phyloP scores from a whole-genome alignment of 2,329 filamentous ascomycete genomes.

The Pseudocercospora macadamiae region DNA sequence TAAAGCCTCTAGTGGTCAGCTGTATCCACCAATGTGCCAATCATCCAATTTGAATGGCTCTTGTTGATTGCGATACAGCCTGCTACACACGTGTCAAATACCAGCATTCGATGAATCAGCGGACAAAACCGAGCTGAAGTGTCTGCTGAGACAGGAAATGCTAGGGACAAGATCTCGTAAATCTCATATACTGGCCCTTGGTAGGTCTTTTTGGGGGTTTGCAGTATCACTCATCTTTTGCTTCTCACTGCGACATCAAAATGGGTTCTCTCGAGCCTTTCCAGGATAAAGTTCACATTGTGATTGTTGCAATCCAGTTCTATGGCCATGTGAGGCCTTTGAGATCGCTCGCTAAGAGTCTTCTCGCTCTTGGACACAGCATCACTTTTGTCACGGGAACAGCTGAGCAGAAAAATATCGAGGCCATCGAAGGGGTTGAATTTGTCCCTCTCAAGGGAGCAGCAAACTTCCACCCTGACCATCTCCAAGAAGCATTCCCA shows the following conservation, averaged over 20 bases:
- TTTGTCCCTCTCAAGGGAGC: slow-evolving; percentile 39
- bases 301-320: slow-evolving; percentile 29
- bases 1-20: no score
- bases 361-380: slow-evolving; percentile 47
- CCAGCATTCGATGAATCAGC: no score
- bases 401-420: slow-evolving; percentile 42
- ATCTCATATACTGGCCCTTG: neutral
- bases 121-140: neutral
- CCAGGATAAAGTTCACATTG: slow-evolving; percentile 20
- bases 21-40: no score
- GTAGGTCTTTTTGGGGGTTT: no score
- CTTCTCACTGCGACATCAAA: no score
- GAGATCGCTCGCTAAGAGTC: slow-evolving; percentile 40
- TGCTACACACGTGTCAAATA: no score
- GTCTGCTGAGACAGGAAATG: no score
- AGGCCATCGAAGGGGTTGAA: slow-evolving; percentile 41
- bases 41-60: no score
- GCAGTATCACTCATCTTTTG: no score
- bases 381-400: slow-evolving; percentile 48
- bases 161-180: no score
- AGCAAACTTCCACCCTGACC: slow-evolving; percentile 32
- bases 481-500: slow-evolving; percentile 30
- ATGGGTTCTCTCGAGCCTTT: neutral
- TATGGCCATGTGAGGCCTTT: slow-evolving; percentile 34
- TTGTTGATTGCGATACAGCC: no score